Base-by-base conservation (phyloP, 139 green algal species). In the Closterium sp. region DNA sequence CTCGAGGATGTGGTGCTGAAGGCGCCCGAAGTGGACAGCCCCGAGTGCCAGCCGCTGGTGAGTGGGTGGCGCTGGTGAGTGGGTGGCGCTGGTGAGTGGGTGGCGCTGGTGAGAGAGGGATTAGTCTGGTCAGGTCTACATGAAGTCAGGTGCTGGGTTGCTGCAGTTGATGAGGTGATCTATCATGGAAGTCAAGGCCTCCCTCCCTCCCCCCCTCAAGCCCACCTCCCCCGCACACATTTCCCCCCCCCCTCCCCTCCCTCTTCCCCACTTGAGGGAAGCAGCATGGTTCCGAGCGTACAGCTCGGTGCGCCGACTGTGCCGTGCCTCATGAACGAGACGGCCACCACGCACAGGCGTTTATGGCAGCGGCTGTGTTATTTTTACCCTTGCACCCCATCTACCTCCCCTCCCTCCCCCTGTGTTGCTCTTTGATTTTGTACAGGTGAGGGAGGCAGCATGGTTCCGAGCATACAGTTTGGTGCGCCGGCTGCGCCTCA, bases 271-370 rank as follows among this genome's bases (percentile, higher is more conserved):
- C n/a, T n/a, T 87, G 22, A 22, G 84, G 50, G 90, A 93, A 21
- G 90, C 90, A 22, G 90, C 90, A 19, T 93, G 90, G 90, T 93
- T 93, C 79, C 90, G 90, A 29, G 88, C 90, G 4, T 93, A 93
- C 90, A 90, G 73, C 31, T 30, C 90, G 27, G 90, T 93, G 29
- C 42, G 90, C 0, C 29, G 90, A 0, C 85, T 93, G 45, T 1
- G n/a, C n/a, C n/a, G n/a, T n/a, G 85, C 0, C 87, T 93, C 29
- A 93, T 93, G 90, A 93, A 93, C 70, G 90, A 93, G 45, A 90
- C 70, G 22, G 90, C 90, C 5, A 9, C 22, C 32, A 10, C 38
- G n/a, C 90, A 93, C 70, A 86, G 90, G 29, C 90, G 90, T 2
- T 93, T 89, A 85, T 93, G 90, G 90, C 90, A 93, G 32, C 90